Evolutionary conservation across 208 protist species (phyloP), one percentile per base, ranked within the genome.

Genomic region (Acanthamoeba lenticulata): DNA sequence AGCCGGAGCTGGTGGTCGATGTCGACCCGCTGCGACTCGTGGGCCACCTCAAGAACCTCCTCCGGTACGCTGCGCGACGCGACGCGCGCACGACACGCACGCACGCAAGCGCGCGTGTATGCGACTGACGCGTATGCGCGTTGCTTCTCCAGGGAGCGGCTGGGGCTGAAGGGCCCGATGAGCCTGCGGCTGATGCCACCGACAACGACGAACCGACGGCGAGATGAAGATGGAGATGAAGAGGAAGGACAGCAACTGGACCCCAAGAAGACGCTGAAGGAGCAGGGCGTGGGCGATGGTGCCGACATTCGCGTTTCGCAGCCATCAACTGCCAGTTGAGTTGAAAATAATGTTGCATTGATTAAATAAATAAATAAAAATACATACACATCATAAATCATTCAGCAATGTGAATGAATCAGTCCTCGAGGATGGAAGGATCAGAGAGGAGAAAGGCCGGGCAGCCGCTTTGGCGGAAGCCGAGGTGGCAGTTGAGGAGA

Each of bases 401-500:
- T 24, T 57, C 13, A 9, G 19, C 19, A 24, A 57, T 57, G 9
- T 57, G 49, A 9, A 24, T 57, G 49, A 24, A 19, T 9, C 49
- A 57, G 19, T 57, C 49, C 49, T n/a, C n/a, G n/a, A 57, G 19
- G 9, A 57, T 19, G 49, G 9, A 24, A 24, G 49, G 49, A 9
- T 29, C 11, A 27, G 62, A 13, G n/a, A 72, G 62, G 29, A 72
- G n/a, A n/a, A 4, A 83, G 72, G 49, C 11, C 38, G 72, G 72
- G n/a, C 72, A 83, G 24, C 9, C n/a, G 40, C 38, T 34, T 11
- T n/a, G 34, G 72, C 72, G 44, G 72, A 83, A 83, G 40, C 72
- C 72, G 72, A 83, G 72, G n/a, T 83, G 49, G 72, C 72, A 83
- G 40, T 83, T 83, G 34, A 83, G 72, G 40, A 83, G 72, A 27